Percentiles rank a stretch among this genome's conserved stretches.
These are phyloP conservation scores for Fusarium denticulatum DNA, from an alignment of 2,329 filamentous ascomycete genomes.

Conservation along the genomic window DNA sequence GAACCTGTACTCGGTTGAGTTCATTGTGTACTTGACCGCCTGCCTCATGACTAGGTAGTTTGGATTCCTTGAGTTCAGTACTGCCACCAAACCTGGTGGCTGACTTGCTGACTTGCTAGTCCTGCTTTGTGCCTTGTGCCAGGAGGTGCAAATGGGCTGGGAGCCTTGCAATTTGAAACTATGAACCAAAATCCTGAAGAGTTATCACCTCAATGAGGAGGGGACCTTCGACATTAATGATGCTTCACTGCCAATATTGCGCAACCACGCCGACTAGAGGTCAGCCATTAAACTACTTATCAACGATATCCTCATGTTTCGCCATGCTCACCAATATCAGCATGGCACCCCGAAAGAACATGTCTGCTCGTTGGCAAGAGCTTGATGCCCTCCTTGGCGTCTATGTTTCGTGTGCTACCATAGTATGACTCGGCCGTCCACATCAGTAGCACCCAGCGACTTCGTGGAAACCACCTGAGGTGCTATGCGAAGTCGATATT, in stretches of 20 bases:
- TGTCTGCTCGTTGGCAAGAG: background rate
- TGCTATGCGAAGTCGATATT: background rate
- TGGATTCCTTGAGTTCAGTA: background rate
- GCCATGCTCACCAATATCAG: background rate
- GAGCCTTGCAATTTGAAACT: background rate
- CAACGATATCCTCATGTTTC: background rate
- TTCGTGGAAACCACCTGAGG: background rate
- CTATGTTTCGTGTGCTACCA: background rate
- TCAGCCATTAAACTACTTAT: background rate
- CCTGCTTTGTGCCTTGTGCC: conserved; percentile 28
- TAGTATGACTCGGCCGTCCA: background rate
- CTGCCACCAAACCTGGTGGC: conserved; percentile 4
- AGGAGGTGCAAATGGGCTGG: conserved; percentile 2
- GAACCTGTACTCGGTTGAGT: background rate
- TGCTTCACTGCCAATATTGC: background rate
- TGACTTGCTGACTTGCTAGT: conserved; percentile 13
- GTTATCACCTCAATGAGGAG: background rate
- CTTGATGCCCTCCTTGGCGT: background rate
- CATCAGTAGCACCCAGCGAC: background rate
- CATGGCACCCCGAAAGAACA: background rate
- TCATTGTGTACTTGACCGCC: background rate
- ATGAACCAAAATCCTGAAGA: conserved; percentile 4
- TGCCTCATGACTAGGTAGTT: background rate
- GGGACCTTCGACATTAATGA: background rate
- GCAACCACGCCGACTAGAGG: background rate